These are phyloP conservation scores for Hypholoma sublateritium DNA, from an alignment of 768 basidiomycete genomes.

Conservation along the genomic window DNA sequence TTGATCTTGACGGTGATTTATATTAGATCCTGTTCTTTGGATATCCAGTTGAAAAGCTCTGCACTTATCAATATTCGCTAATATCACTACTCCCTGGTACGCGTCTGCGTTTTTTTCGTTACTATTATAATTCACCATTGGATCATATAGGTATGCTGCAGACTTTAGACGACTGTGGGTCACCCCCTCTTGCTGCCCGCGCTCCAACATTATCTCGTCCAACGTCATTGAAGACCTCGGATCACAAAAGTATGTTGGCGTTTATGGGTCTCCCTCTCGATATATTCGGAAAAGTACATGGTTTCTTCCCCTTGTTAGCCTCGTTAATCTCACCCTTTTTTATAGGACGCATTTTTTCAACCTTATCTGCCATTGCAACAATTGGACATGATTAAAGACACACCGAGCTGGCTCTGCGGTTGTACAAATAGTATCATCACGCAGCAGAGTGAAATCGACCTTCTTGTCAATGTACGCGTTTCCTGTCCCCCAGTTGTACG, in stretches of 20 bases:
- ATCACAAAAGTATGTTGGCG: constrained; percentile 86
- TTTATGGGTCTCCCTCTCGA: constrained; percentile 94
- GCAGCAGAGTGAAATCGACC: constrained; percentile 88
- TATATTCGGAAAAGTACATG: constrained; percentile 80
- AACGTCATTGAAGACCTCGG: constrained; percentile 82
- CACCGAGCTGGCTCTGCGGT: constrained; percentile 87
- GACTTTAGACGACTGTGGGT: constrained; percentile 88
- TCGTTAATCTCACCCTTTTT: background rate
- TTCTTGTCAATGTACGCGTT: constrained; percentile 78
- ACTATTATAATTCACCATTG: constrained; percentile 4
- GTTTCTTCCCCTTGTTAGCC: background rate
- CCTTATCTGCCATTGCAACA: constrained; percentile 97
- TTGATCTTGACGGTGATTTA: background rate
- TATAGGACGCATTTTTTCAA: constrained; percentile 93
- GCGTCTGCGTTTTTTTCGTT: constrained; percentile 13
- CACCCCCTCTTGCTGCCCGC: constrained; percentile 73
- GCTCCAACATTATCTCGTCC: constrained; percentile 61
- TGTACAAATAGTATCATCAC: constrained; percentile 95
- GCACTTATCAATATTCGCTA: constrained; percentile 98
- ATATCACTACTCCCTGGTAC: constrained; percentile 88
- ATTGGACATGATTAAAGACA: constrained; percentile 80
- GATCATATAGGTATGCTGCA: constrained; percentile 72
- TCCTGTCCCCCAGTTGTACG: background rate
- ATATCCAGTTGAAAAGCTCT: constrained; percentile 92
- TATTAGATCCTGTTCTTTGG: constrained; percentile 93